Evolutionary conservation across 1,284 basidiomycete genomes (phyloP), one percentile per base, ranked within the genome.

Genomic region (Papiliotrema fonsecae): DNA sequence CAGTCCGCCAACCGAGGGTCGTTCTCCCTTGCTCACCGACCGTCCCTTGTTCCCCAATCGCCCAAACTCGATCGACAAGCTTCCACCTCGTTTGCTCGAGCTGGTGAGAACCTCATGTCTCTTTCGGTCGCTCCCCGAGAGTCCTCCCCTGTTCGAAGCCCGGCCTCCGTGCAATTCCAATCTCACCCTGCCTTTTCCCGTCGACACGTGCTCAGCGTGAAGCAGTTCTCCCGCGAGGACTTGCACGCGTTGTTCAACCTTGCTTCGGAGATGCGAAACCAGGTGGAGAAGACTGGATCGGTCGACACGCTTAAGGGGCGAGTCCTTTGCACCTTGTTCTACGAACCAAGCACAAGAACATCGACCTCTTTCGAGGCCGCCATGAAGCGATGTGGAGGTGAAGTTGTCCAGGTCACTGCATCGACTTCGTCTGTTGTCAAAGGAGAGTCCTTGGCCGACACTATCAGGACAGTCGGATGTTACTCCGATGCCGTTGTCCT

Each of bases 291-390:
- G 34, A 86, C 85, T 60, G 91, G 93, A 4, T 82, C 82, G 3
- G 78, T 97, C 50, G 92, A 98, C 65, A 82, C 97, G 45, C 79
- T 98, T 35, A 87, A 85, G 56, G 94, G 94, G 41, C 88, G 86
- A 55, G 86, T 99, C 0, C 81, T 99, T 4, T 92, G 88, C 67
- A 94, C 86, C n/a, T 73, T 97, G 34, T 99, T 99, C 79, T 99
- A 94, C 74, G 96, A 99, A 72, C 90, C 96, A 2, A 97, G 92
- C 9, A 99, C 96, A 1, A 81, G 96, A 46, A 99, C 96, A 2
- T 89, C 87, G 52, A 81, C 86, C 14, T 97, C 94, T n/a, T 99
- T 99, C 67, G 94, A 99, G 72, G 88, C 94, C 7, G 96, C 96
- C 13, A 98, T 98, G 96, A 92, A 94, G 72, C 84, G 96, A 45